Conservation (phyloP, 257 asterid species). For the Plectranthus barbatus region DNA sequence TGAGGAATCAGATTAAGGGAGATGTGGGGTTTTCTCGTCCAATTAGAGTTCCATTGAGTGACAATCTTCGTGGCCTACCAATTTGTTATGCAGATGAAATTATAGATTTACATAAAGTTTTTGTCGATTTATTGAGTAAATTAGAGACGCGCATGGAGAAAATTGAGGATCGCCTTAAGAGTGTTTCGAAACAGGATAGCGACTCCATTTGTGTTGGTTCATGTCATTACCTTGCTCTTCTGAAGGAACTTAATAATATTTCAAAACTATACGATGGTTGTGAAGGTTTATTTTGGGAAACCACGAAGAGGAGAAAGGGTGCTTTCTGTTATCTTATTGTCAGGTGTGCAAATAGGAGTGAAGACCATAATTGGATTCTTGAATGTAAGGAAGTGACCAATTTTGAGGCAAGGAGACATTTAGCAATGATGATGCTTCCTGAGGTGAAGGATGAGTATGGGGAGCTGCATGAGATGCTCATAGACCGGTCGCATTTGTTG, state of each 20-base stretch:
- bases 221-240: slow-evolving; percentile 51
- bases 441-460: slow-evolving; percentile 79
- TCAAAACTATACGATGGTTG: slow-evolving; percentile 50
- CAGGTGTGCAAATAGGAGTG: slow-evolving; percentile 58
- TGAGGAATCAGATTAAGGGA: slow-evolving; percentile 29
- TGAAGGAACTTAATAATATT: slow-evolving; percentile 58
- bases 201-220: slow-evolving; percentile 34
- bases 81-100: slow-evolving; percentile 32
- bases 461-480: slow-evolving; percentile 90
- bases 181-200: slow-evolving; percentile 23
- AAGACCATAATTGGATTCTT: slow-evolving; percentile 69
- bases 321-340: slow-evolving; percentile 57
- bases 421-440: slow-evolving; percentile 76
- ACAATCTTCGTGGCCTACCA: slow-evolving; percentile 21
- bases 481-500: slow-evolving; percentile 76
- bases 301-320: slow-evolving; percentile 45
- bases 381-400: slow-evolving; percentile 65
- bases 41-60: slow-evolving; percentile 25
- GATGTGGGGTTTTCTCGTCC: slow-evolving; percentile 20
- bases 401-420: slow-evolving; percentile 81
- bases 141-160: slow-evolving; percentile 44
- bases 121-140: slow-evolving; percentile 41
- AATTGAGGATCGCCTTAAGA: slow-evolving; percentile 38
- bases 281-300: slow-evolving; percentile 57
- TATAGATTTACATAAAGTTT: slow-evolving; percentile 28